Evolutionary conservation across 176 grass and related monocot species (phyloP).

Genomic region (Triticum timopheevii): DNA sequence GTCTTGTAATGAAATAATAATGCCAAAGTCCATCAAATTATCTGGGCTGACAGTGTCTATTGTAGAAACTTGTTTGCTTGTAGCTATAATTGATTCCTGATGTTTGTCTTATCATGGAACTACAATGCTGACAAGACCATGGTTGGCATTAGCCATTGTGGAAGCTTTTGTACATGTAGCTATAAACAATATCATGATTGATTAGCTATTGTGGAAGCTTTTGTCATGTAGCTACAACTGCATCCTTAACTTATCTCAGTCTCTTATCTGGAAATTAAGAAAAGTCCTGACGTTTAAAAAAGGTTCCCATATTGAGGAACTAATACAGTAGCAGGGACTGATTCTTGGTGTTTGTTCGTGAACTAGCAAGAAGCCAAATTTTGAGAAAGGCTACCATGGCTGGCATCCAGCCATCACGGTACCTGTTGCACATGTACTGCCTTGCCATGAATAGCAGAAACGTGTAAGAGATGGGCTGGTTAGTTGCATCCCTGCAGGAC

Average conservation of each 20-base stretch:
- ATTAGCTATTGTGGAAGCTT: conserved; percentile 11
- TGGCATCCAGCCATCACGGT: neutral
- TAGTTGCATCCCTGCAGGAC: conserved; percentile 1
- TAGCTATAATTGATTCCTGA: conserved; percentile 8
- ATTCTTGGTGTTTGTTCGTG: neutral
- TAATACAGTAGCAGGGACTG: neutral
- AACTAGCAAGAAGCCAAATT: conserved; percentile 24
- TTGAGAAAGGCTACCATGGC: neutral
- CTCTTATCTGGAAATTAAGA: neutral
- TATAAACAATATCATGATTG: neutral
- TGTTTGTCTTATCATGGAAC: conserved; percentile 1
- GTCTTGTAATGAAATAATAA: conserved; percentile 14
- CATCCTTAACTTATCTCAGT: neutral
- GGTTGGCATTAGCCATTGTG: conserved; percentile 19
- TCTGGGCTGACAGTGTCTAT: neutral
- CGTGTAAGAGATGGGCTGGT: neutral
- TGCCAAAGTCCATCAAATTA: neutral
- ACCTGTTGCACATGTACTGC: neutral
- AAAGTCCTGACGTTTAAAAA: neutral
- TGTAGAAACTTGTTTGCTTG: conserved; percentile 10
- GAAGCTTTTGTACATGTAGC: neutral
- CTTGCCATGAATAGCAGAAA: neutral
- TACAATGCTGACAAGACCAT: neutral
- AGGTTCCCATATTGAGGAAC: neutral
- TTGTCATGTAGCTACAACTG: neutral